A percentile compares a stretch with the other conserved stretches of the same genome.
phyloP scores from a whole-genome alignment of 2,329 filamentous ascomycete species.

The Ophioceras dolichostomum region DNA sequence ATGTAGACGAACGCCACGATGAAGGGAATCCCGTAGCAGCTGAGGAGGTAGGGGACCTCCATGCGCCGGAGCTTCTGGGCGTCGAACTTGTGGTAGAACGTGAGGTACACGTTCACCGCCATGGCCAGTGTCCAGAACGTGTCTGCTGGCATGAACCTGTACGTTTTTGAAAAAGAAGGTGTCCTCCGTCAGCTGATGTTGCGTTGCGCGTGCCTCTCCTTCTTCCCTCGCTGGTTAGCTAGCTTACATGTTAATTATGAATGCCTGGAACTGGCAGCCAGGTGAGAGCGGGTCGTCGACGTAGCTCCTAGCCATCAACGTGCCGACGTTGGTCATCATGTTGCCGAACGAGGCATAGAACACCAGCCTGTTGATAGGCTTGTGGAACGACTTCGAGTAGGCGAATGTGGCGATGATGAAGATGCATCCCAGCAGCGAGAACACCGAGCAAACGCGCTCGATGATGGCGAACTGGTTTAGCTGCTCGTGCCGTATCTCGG shows the following conservation, averaged over 20 bases:
- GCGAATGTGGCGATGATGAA: constrained; percentile 64
- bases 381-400: constrained; percentile 58
- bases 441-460: constrained; percentile 55
- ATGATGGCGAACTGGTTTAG: constrained; percentile 45
- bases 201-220: background rate
- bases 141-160: constrained; percentile 69
- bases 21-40: constrained; percentile 64
- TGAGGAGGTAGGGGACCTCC: constrained; percentile 57
- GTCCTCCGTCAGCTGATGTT: too few species aligned
- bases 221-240: too few species aligned
- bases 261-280: constrained; percentile 61
- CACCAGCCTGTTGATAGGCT: constrained; percentile 76
- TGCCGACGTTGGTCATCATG: constrained; percentile 63
- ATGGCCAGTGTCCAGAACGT: constrained; percentile 69
- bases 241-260: constrained; percentile 70
- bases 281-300: constrained; percentile 32
- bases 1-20: constrained; percentile 56
- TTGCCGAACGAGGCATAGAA: constrained; percentile 81
- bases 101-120: constrained; percentile 74
- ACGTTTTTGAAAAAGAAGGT: too few species aligned
- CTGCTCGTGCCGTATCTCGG: constrained; percentile 16
- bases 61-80: constrained; percentile 49
- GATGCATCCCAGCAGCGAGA: constrained; percentile 58
- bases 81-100: constrained; percentile 65
- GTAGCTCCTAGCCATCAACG: constrained; percentile 56